A percentile compares a stretch with the other conserved stretches of the same genome.
Conservation (phyloP, 169 alveolate species). For the Plasmodium malariae region DNA sequence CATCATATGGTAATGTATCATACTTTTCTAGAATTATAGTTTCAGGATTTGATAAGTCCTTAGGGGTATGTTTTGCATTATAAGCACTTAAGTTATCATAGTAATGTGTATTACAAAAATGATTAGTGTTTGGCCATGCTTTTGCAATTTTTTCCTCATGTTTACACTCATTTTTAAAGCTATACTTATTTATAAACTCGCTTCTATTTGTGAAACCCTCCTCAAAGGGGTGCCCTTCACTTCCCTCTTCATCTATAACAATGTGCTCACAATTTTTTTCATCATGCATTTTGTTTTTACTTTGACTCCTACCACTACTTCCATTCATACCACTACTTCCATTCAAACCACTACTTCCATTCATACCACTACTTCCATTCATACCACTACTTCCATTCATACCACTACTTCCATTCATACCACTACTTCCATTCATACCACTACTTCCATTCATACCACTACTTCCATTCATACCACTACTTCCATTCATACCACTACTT, state of each 20-base stretch:
- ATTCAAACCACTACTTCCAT: no score
- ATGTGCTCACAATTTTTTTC: not conserved
- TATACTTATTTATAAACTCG: no score
- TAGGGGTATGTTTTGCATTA: not conserved
- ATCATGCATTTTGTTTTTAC: not conserved
- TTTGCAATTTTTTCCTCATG: no score
- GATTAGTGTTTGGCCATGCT: no score
- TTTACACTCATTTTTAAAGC: no score
- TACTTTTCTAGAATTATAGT: not conserved
- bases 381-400: no score
- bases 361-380: no score
- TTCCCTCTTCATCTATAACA: not conserved
- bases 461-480: not conserved
- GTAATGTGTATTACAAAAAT: no score
- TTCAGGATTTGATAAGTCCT: not conserved
- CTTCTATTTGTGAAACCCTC: no score
- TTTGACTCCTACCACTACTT: not conserved
- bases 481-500: not conserved
- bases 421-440: no score
- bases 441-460: not conserved
- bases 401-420: no score
- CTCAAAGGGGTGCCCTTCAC: no score
- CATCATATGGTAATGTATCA: not conserved
- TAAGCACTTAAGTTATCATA: not conserved
- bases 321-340: not conserved